phyloP scores from a whole-genome alignment of 192 early-diverging fungal genomes.

The Spizellomyces sp. region DNA sequence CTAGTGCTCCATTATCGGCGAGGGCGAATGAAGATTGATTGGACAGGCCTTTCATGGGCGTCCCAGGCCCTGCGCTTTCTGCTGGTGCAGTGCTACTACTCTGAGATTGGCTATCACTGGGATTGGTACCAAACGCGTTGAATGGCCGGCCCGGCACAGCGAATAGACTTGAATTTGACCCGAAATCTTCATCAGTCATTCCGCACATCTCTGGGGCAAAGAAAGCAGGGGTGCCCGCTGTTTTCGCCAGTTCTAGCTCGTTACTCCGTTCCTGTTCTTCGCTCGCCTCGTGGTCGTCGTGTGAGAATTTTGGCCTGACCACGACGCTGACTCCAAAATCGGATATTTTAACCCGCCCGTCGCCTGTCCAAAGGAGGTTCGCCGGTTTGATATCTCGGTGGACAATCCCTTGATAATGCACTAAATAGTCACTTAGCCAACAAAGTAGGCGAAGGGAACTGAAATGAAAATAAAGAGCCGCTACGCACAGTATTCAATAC shows the following conservation, averaged over 20 bases:
- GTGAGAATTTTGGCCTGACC: constrained; percentile 35
- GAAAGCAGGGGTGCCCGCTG: constrained; percentile 95
- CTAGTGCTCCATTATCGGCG: not conserved
- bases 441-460: not conserved
- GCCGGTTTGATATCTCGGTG: constrained; percentile 99
- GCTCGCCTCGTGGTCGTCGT: constrained; percentile 13
- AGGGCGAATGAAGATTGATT: constrained; percentile 6
- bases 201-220: constrained; percentile 98
- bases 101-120: not conserved
- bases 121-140: constrained; percentile 5
- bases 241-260: constrained; percentile 89
- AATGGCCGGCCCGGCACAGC: not conserved
- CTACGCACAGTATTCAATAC: constrained; percentile 85
- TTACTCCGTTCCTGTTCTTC: constrained; percentile 7
- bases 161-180: too few relatives aligned
- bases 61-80: not conserved
- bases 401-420: constrained; percentile 93
- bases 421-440: constrained; percentile 33
- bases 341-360: constrained; percentile 88
- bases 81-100: not conserved
- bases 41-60: not conserved
- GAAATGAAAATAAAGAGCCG: not conserved
- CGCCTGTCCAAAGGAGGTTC: constrained; percentile 80
- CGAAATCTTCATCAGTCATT: constrained; percentile 49
- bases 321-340: constrained; percentile 98